A percentile compares a stretch with the other conserved stretches of the same genome.
Conservation (phyloP, 2,329 filamentous ascomycete species). For the Colletotrichum liriopes region DNA sequence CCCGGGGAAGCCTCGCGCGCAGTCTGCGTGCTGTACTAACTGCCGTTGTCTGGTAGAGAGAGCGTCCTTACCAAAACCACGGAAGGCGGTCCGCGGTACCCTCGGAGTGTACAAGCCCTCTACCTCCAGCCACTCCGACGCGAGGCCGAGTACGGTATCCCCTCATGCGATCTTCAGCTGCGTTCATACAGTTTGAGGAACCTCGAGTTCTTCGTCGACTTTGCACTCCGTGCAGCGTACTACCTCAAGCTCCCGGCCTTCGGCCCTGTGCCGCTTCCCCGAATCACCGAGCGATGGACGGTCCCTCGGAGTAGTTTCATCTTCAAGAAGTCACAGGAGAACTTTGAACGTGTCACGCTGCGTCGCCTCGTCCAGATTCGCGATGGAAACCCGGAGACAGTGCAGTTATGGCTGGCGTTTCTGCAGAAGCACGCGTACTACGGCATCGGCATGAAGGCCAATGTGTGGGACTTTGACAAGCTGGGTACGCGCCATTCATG, state of each 20-base stretch:
- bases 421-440: slow-evolving; percentile 93
- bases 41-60: neutral
- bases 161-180: slow-evolving; percentile 91
- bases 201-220: slow-evolving; percentile 95
- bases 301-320: slow-evolving; percentile 92
- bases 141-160: slow-evolving; percentile 81
- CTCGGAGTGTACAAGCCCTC: slow-evolving; percentile 86
- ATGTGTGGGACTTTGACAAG: slow-evolving; percentile 90
- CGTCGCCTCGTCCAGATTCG: slow-evolving; percentile 92
- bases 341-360: slow-evolving; percentile 93
- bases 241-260: slow-evolving; percentile 90
- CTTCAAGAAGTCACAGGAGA: slow-evolving; percentile 97
- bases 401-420: slow-evolving; percentile 94
- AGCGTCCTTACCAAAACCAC: neutral
- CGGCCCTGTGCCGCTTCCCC: slow-evolving; percentile 88
- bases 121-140: slow-evolving; percentile 89
- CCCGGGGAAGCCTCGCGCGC: neutral
- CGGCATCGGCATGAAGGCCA: slow-evolving; percentile 99
- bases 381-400: slow-evolving; percentile 89
- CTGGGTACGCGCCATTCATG: slow-evolving; percentile 61
- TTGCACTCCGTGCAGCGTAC: slow-evolving; percentile 94
- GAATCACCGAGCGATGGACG: slow-evolving; percentile 93
- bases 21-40: neutral
- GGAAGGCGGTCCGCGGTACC: slow-evolving; percentile 67
- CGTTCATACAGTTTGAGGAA: slow-evolving; percentile 93